phyloP scores from a whole-genome alignment of 208 protist genomes.

The Endotrypanum monterogeii region DNA sequence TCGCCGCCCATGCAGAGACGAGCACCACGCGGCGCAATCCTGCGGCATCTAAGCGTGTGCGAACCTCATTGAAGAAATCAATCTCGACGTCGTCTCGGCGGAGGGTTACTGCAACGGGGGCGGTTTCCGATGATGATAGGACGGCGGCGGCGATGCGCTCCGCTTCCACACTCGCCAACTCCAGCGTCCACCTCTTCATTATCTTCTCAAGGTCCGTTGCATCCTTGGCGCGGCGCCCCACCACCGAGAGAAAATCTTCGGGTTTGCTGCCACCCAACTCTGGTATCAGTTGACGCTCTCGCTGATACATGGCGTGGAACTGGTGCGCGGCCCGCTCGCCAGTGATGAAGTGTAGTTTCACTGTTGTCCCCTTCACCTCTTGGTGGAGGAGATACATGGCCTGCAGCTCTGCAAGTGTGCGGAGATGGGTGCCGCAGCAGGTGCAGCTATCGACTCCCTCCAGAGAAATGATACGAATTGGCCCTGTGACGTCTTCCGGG shows the following conservation, averaged over 20 bases:
- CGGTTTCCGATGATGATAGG: not conserved
- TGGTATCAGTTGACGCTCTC: constrained; percentile 62
- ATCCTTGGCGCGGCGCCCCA: constrained; percentile 53
- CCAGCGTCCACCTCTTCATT: constrained; percentile 51
- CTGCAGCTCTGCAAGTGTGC: constrained; percentile 68
- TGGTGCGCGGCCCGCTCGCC: constrained; percentile 56
- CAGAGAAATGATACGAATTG: constrained; percentile 81
- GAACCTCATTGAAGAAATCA: constrained; percentile 66
- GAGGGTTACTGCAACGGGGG: constrained; percentile 23
- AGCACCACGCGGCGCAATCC: constrained; percentile 40
- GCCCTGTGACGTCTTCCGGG: constrained; percentile 70
- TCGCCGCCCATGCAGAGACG: constrained; percentile 61
- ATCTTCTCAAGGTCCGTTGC: constrained; percentile 54
- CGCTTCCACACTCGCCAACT: constrained; percentile 52
- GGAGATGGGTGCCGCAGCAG: constrained; percentile 90
- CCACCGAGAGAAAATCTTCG: constrained; percentile 53
- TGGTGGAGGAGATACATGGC: constrained; percentile 78
- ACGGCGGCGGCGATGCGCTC: constrained; percentile 36
- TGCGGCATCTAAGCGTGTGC: constrained; percentile 29
- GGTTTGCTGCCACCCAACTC: constrained; percentile 66
- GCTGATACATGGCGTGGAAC: constrained; percentile 64
- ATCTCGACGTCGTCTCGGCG: constrained; percentile 70
- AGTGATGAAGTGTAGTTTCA: constrained; percentile 83
- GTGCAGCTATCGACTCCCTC: constrained; percentile 72
- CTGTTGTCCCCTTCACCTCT: constrained; percentile 73